These are phyloP conservation scores for Marchantia polymorpha DNA, from an alignment of 225 moss, liverwort and hornwort genomes.

Conservation along the genomic window DNA sequence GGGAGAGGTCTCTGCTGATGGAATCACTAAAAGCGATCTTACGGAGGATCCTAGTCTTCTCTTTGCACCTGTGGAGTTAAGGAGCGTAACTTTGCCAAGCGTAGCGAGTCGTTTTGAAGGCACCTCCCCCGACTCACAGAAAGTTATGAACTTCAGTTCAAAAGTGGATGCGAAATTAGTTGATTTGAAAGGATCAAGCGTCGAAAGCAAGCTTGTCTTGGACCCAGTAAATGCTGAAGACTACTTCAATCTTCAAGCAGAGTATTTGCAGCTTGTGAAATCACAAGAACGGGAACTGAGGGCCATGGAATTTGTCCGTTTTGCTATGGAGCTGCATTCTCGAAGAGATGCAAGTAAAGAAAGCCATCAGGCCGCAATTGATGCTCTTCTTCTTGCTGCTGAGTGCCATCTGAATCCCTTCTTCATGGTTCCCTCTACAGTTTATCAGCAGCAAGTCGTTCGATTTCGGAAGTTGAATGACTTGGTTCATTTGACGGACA, in stretches of 20 bases:
- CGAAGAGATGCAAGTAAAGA: conserved; percentile 56
- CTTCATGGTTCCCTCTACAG: conserved; percentile 73
- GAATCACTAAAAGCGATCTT: conserved; percentile 51
- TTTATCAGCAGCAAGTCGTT: conserved; percentile 52
- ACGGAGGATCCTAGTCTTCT: conserved; percentile 64
- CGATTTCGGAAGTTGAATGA: conserved; percentile 33
- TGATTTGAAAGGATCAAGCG: conserved; percentile 11
- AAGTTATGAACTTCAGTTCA: conserved; percentile 37
- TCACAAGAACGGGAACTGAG: conserved; percentile 74
- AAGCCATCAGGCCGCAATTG: conserved; percentile 80
- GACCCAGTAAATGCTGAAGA: conserved; percentile 63
- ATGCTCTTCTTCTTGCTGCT: conserved; percentile 89
- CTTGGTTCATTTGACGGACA: conserved; percentile 1
- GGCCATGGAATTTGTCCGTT: conserved; percentile 71
- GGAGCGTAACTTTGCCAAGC: conserved; percentile 58
- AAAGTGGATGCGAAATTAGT: conserved; percentile 51
- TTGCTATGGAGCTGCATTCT: conserved; percentile 73
- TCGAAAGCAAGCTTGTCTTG: conserved; percentile 54
- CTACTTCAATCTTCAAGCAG: conserved; percentile 69
- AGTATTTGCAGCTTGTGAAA: conserved; percentile 85
- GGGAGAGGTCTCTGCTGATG: conserved; percentile 43
- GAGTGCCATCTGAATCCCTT: conserved; percentile 94
- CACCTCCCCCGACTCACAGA: conserved; percentile 47
- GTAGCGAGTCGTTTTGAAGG: conserved; percentile 58
- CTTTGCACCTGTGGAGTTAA: conserved; percentile 75